These are phyloP conservation scores for Ramaria sp. DNA, from an alignment of 768 basidiomycete genomes.

Conservation along the genomic window DNA sequence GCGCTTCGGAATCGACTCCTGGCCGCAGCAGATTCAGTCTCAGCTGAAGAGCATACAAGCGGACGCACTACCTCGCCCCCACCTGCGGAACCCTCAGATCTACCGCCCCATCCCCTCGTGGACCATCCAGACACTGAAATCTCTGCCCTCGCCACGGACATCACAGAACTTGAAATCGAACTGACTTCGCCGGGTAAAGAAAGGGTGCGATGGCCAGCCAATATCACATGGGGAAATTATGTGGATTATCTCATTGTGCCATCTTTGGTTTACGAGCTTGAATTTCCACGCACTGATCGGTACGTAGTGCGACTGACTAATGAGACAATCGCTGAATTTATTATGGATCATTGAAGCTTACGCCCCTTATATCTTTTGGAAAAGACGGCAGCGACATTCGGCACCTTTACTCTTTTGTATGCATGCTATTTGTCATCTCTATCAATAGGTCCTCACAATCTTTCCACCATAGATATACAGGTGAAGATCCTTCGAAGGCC, in stretches of 20 bases:
- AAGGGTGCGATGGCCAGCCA: slow-evolving; percentile 70
- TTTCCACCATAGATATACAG: slow-evolving; percentile 11
- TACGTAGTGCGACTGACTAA: slow-evolving; percentile 23
- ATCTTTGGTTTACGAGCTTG: slow-evolving; percentile 90
- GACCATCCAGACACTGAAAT: slow-evolving; percentile 60
- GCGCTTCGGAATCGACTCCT: slow-evolving; percentile 49
- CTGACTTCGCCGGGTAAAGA: slow-evolving; percentile 61
- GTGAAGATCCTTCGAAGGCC: background rate
- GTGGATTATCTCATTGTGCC: slow-evolving; percentile 80
- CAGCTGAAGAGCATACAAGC: slow-evolving; percentile 13
- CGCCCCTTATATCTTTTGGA: slow-evolving; percentile 68
- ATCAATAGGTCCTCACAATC: background rate
- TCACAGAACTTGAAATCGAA: slow-evolving; percentile 67
- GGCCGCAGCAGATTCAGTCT: slow-evolving; percentile 20
- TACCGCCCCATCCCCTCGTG: slow-evolving; percentile 35
- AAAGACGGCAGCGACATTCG: slow-evolving; percentile 77
- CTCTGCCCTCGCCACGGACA: slow-evolving; percentile 59
- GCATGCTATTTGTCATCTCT: slow-evolving; percentile 15
- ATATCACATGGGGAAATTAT: slow-evolving; percentile 75
- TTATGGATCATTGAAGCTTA: slow-evolving; percentile 17
- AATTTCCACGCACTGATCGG: slow-evolving; percentile 87
- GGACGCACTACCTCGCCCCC: slow-evolving; percentile 3
- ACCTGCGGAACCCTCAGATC: slow-evolving; percentile 12
- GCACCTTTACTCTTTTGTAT: slow-evolving; percentile 90
- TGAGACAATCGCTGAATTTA: background rate